Evolutionary conservation across 768 basidiomycete species (phyloP), one percentile per base, ranked within the genome.

Genomic region (Auricularia sp.): DNA sequence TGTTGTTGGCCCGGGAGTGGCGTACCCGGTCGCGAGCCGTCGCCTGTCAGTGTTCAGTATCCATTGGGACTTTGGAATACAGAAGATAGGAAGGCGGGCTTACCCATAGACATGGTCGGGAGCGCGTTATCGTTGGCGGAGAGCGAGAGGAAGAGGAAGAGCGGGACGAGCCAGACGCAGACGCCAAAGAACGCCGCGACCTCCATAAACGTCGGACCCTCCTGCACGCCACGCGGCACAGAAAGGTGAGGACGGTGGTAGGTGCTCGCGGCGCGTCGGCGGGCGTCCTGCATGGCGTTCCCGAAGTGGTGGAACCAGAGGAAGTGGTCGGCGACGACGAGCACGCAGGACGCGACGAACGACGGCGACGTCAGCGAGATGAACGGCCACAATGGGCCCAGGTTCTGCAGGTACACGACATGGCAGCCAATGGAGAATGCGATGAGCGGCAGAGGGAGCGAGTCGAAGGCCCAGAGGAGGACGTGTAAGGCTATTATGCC

Each of bases 251-350:
- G 59, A 33, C 83, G 78, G 33, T 62, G 61, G 71, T 85, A 84
- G 35, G 77, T 75, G 44, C 80, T 78, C 39, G 75, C 72, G 44
- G 77, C 72, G 34, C 68, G 69, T 39, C 84, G 83, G 64, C 85
- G 78, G 16, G 87, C 83, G 42, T 87, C 83, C 64, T 84, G 85
- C 8, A 87, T 84, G 44, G 87, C 69, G 35, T 77, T 82, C 53
- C 94, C 85, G 74, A 98, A 98, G 76, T 98, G 83, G 77, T 91
- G 93, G 80, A 99, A 99, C 92, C 95, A 98, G 47, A 92, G 74
- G 72, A 98, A 98, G 75, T 98, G 97, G 77, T 98, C 93, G 1
- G 78, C 74, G 64, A 99, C 82, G 67, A 97, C 96, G 63, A 95
- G 77, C 21, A 82, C 67, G 74, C 94, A 97, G 0, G 95, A 98